Conservation (phyloP, 202 grass and related monocot species). For the Schoenoplectus tabernaemontani region DNA sequence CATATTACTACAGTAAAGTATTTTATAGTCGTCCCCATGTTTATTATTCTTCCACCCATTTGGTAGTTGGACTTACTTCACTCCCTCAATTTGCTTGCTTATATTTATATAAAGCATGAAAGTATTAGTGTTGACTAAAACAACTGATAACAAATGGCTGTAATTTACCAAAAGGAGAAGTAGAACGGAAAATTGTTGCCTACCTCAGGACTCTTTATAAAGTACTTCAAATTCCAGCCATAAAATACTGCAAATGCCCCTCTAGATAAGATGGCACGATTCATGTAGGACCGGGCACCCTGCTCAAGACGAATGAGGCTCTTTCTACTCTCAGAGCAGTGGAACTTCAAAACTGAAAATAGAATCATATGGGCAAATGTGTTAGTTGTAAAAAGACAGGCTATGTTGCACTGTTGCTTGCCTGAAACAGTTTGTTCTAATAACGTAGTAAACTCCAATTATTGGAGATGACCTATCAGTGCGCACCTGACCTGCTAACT, state of each 20-base stretch:
- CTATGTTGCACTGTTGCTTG: not conserved
- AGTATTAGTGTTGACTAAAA: conserved; percentile 1
- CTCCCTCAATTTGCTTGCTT: not conserved
- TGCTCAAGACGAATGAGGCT: conserved; percentile 80
- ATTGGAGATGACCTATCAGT: not conserved
- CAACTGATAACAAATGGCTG: not conserved
- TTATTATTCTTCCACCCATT: not conserved
- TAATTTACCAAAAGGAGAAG: not conserved
- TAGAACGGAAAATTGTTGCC: not conserved
- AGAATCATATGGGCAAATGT: conserved; percentile 21
- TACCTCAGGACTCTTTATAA: conserved; percentile 79
- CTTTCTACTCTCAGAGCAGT: conserved; percentile 57
- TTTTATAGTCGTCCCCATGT: not conserved
- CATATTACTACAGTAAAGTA: not conserved
- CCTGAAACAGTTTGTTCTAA: not conserved
- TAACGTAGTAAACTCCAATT: not conserved
- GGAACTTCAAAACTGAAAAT: conserved; percentile 60
- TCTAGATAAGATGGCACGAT: conserved; percentile 50
- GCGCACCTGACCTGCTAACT: not conserved
- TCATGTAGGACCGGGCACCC: conserved; percentile 61
- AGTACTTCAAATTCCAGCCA: conserved; percentile 76
- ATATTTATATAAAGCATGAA: not conserved
- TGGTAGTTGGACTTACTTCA: not conserved
- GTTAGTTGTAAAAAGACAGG: not conserved
- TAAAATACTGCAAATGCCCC: conserved; percentile 82